Base-by-base conservation (phyloP, 1,284 basidiomycete genomes). In the Ustanciosporium gigantosporum region DNA sequence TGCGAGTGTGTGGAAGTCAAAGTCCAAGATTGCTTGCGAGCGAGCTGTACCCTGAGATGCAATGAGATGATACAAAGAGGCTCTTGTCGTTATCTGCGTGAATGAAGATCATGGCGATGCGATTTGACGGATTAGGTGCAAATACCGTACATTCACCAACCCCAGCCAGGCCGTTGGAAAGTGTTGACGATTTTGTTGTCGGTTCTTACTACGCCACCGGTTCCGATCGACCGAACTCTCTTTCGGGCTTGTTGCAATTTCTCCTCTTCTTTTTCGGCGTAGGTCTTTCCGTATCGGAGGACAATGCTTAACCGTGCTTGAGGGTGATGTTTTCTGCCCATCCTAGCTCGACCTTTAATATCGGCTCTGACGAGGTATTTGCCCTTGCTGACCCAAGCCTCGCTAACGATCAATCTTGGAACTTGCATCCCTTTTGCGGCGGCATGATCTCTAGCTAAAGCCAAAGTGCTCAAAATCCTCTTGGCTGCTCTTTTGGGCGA, bases 321-420 rank as follows among this genome's bases (percentile, higher is more conserved):
- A 0, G 87, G 87, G 73, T 90, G 89, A 22, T 85, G 82, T 51
- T 88, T 87, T 56, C 90, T 83, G 53, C 94, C 94, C 53, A 81
- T 83, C 66, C 88, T 86, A 19, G 88, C 89, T 49, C 94, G 85
- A 43, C 91, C 94, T 79, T 88, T 88, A 58, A 88, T 85, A 65
- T 97, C 91, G n/a, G 91, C 66, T 38, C 87, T 84, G 56, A 84
- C 85, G 32, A 85, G 79, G 48, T 83, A 83, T 0, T 82, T 81
- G 1, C 91, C 92, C 79, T 97, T 96, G 45, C 85, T 87, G 15
- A 96, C 91, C 91, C 92, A 97, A 13, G 92, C 85, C 80, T 96
- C 49, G 87, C 90, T 83, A 56, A 98, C 88, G 46, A 95, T 80
- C 29, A 97, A 83, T 68, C 85, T 86, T n/a, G 83, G 82, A 50